Base-by-base conservation (phyloP, 1,139 yeast genomes). In the Yamadazyma atmosphaerica region DNA sequence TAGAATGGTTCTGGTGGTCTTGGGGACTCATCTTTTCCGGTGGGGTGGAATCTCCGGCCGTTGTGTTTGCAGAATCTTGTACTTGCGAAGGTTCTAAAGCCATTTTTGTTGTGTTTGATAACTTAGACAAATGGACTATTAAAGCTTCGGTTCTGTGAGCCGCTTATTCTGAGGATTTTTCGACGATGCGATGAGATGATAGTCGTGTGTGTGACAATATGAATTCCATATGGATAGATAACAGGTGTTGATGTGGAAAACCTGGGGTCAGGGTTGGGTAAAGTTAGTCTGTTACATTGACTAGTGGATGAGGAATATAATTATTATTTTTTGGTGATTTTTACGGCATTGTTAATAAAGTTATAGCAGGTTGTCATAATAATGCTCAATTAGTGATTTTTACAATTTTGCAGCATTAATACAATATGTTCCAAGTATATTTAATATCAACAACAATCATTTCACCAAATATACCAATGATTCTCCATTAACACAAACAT, bases 151-250 rank as follows among this genome's bases (percentile, higher is more conserved):
- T 31, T 5, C 11, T 10, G n/a, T 31, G 25, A 31, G 33, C 33
- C 33, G 33, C 33, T 31, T 12, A n/a, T n/a, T 15, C 19, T 31
- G 33, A 19, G 33, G 33, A 31, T 31, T 31, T 31, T 27, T 27
- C 19, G 9, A 9, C 31, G 16, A 27, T 27, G 31, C 31, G 33
- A 31, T 31, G 33, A 31, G 33, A 31, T 31, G 33, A n/a, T 31
- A 25, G 19, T 10, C 16, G 17, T 26, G 16, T 24, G 13, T 4
- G 27, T 8, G 10, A 21, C 7, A 21, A 24, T 11, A 24, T 11
- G n/a, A 13, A 13, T 24, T 13, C 13, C 12, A 13, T 24, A 24
- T 11, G n/a, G 23, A 21, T 10, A 8, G 9, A 8, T 21, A 8
- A n/a, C n/a, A n/a, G n/a, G n/a, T n/a, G n/a, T n/a, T n/a, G n/a